Evolutionary conservation across 345 rosid species (phyloP), one percentile per base, ranked within the genome.

Genomic region (Populus ilicifolia): DNA sequence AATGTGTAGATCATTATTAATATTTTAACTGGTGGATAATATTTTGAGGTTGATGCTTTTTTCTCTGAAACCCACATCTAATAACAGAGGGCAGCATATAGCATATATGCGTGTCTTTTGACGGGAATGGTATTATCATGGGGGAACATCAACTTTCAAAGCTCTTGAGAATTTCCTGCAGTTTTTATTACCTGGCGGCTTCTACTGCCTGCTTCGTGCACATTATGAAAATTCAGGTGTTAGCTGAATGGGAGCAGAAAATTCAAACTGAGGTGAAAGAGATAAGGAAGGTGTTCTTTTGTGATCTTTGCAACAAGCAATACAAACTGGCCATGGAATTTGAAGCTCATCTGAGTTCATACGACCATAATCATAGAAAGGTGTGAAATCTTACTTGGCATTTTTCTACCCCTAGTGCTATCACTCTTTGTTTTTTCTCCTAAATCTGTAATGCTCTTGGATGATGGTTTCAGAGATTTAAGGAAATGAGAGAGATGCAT

Each of bases 121-220:
- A 89, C 73, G 88, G 84, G 88, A 88, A 83, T 89, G 91, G 85
- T 89, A 81, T 84, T n/a, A 88, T 90, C 85, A 78, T 94, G 86
- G 86, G 88, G 89, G 92, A 87, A 86, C 89, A 89, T 86, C 87
- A 87, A 91, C 89, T 84, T 89, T 88, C 87, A 90, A 88, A 91
- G 91, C 86, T 87, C 89, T 89, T 85, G 92, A 89, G 90, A 87
- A 84, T 91, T 89, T 88, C 90, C 88, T 89, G 90, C 96, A 89
- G 97, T 93, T 89, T 95, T 92, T 95, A 95, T 93, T 93, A 90
- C 94, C 93, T 92, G 98, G 97, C 89, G 93, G 96, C 91, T 90
- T 88, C 95, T 94, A 92, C 97, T 96, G 93, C 99, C 97, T 83
- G 94, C 98, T 93, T 92, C 97, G 90, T 93, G 89, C 96, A 94